These are phyloP conservation scores for Daldinia eschscholtzii DNA, from an alignment of 2,329 filamentous ascomycete species.

Conservation along the genomic window DNA sequence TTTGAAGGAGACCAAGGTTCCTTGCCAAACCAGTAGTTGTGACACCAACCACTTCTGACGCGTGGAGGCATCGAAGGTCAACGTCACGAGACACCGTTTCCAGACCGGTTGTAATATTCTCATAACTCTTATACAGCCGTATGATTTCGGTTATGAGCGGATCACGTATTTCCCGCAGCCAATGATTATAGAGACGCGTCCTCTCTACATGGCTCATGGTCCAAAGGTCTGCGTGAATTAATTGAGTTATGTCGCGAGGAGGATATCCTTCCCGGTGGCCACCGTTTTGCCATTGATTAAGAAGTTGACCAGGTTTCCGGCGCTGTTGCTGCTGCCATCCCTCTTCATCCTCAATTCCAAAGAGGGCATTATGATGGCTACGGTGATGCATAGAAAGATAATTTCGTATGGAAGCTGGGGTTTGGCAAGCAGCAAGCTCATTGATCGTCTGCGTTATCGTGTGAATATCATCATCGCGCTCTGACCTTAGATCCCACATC, in stretches of 20 bases:
- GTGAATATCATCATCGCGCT: constrained; percentile 21
- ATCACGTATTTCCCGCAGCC: constrained; percentile 49
- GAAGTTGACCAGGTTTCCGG: constrained; percentile 34
- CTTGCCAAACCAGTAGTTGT: constrained; percentile 71
- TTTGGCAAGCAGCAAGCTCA: constrained; percentile 38
- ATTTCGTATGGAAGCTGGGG: constrained; percentile 32
- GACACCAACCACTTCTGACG: constrained; percentile 66
- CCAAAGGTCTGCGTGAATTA: constrained; percentile 36
- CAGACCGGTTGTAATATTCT: constrained; percentile 40
- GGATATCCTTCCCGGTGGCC: constrained; percentile 41
- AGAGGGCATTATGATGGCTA: constrained; percentile 47
- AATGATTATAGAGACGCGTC: constrained; percentile 48
- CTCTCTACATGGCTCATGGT: constrained; percentile 47
- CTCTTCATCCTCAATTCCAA: constrained; percentile 46
- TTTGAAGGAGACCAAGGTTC: constrained; percentile 63
- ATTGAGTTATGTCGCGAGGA: constrained; percentile 17
- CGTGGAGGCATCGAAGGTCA: constrained; percentile 55
- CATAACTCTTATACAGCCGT: constrained; percentile 25
- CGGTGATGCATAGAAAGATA: constrained; percentile 44
- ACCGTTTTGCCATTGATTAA: constrained; percentile 21
- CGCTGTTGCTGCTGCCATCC: constrained; percentile 46
- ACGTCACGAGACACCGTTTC: constrained; percentile 49
- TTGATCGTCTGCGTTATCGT: constrained; percentile 14
- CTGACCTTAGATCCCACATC: constrained; percentile 48
- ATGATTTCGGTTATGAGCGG: constrained; percentile 26